Conservation (phyloP, 2,329 filamentous ascomycete genomes). For the Fusarium solani-melongenae region DNA sequence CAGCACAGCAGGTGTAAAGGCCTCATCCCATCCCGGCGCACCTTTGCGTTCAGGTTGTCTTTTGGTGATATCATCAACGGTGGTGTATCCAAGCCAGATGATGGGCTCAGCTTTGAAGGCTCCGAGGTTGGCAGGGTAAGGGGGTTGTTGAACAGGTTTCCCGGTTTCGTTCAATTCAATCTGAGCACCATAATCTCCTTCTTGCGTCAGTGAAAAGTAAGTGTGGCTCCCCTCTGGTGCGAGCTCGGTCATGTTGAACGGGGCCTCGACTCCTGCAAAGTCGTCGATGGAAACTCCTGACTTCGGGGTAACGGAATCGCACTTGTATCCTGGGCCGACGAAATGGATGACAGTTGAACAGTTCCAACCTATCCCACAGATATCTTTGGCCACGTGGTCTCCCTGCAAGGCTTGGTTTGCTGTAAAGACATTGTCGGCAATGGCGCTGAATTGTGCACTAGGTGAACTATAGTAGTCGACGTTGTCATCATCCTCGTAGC, state of each 20-base stretch:
- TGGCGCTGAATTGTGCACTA: background rate
- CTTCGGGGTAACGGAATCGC: constrained; percentile 23
- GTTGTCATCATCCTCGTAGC: background rate
- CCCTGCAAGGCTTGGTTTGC: constrained; percentile 18
- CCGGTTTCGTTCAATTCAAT: background rate
- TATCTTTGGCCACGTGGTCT: constrained; percentile 7
- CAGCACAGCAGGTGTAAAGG: constrained; percentile 24
- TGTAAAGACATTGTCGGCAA: constrained; percentile 28
- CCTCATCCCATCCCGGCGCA: constrained; percentile 16
- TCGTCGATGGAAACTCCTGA: constrained; percentile 7
- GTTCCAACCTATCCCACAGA: constrained; percentile 35
- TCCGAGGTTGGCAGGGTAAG: constrained; percentile 26
- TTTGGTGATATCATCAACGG: constrained; percentile 5
- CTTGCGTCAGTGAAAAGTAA: constrained; percentile 15
- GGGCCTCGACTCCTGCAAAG: constrained; percentile 6
- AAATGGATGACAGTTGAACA: constrained; percentile 35
- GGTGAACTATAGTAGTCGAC: constrained; percentile 34
- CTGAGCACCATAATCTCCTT: constrained; percentile 34
- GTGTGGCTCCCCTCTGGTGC: constrained; percentile 27
- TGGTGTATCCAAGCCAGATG: constrained; percentile 36
- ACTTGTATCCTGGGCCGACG: constrained; percentile 35
- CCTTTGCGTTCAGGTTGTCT: background rate
- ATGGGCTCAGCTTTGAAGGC: constrained; percentile 28
- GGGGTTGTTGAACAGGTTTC: background rate
- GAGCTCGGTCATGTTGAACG: constrained; percentile 28